Percentiles rank a stretch among this genome's conserved stretches.
Conservation (phyloP, 1,284 basidiomycete species). For the Ceratobasidium sp. region DNA sequence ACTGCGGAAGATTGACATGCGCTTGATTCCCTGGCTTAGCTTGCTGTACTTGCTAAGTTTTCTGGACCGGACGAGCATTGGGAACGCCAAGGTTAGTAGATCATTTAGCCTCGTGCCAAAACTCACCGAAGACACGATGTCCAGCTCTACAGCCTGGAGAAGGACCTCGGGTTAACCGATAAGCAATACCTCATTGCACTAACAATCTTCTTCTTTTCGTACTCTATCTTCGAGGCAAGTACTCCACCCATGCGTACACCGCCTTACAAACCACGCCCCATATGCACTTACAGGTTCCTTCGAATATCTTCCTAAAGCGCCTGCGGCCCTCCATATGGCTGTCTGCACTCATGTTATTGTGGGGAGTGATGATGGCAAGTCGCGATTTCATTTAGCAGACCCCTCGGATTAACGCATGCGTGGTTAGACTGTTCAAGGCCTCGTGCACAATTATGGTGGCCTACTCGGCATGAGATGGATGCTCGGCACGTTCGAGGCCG, state of each 20-base stretch:
- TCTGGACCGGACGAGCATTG: constrained; percentile 51
- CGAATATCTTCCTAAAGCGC: constrained; percentile 42
- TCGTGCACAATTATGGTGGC: constrained; percentile 50
- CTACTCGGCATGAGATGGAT: constrained; percentile 47
- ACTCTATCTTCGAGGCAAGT: constrained; percentile 36
- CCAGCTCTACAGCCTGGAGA: constrained; percentile 50
- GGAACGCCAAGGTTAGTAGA: constrained; percentile 44
- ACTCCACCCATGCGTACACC: not conserved
- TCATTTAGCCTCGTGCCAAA: not conserved
- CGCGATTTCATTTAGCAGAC: not conserved
- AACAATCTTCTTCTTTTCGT: constrained; percentile 46
- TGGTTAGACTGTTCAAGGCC: constrained; percentile 45
- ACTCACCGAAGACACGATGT: not conserved
- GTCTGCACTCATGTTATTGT: constrained; percentile 40
- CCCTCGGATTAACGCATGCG: not conserved
- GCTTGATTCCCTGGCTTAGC: constrained; percentile 47
- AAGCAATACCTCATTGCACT: constrained; percentile 42
- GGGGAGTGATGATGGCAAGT: constrained; percentile 42
- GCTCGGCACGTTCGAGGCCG: constrained; percentile 46
- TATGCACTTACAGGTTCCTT: constrained; percentile 14
- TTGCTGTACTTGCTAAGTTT: constrained; percentile 53
- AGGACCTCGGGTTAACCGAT: constrained; percentile 47
- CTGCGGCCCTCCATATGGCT: constrained; percentile 39
- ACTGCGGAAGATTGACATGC: constrained; percentile 47
- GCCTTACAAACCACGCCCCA: not conserved